Evolutionary conservation across 2,329 filamentous ascomycete species (phyloP), one percentile per base, ranked within the genome.

Genomic region (Nigrospora sphaerica): DNA sequence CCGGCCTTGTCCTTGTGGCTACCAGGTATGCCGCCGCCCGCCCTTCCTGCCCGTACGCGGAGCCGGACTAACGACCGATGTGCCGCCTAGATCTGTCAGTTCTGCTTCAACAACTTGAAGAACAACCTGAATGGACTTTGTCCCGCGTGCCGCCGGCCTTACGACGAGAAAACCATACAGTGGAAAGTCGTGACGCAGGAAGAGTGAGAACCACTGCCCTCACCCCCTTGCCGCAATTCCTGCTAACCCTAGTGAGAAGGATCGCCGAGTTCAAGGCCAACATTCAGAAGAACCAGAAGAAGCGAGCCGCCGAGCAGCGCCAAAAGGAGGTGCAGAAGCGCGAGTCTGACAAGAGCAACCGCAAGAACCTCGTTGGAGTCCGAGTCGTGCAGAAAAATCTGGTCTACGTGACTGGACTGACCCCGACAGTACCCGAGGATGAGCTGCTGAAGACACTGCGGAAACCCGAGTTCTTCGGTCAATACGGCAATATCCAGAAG

Each of bases 61-160:
- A 28, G 5, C 23, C 23, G 5, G 7, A 10, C 23, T 28, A 28
- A 28, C 23, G 23, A 2, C 7, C 23, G 2, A 28, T 28, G 23
- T 28, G 23, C 23, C 23, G 23, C 23, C 39, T 60, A 96, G 91
- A 92, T 98, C 65, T 98, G 93, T 69, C 95, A 98, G 74, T 98
- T 98, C 70, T 98, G 93, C 72, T 98, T 92, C 74, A 96, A 98
- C 71, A 98, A 97, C 66, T 95, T 98, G 66, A 95, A 95, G 71
- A 95, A 87, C 58, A 96, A 96, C 59, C 90, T 95, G 79, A 97
- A 96, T 63, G 91, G 92, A 33, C 78, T 96, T 48, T 98, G 93
- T 67, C 93, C 93, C n/a, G 95, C 95, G 56, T 98, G 93, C 66
- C 83, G 93, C 68, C 80, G 93, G 64, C 86, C 89, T 6, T 98